Evolutionary conservation across 352 stramenopile genomes (phyloP).

Genomic region (Phytopythium litorale): DNA sequence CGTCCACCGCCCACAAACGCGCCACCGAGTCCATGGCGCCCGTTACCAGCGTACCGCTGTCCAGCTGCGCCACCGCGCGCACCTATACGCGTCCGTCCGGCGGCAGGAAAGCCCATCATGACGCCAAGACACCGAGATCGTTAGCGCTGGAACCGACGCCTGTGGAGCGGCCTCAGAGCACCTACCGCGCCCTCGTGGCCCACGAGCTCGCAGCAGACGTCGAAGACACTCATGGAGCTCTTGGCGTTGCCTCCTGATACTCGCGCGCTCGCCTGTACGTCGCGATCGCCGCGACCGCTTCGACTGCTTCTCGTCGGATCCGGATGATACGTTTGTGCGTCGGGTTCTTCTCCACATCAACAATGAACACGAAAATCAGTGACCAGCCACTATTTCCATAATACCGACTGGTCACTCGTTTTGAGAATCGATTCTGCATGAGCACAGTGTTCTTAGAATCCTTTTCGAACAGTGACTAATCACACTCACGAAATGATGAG

Average conservation of each 20-base stretch:
- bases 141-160: not conserved
- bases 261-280: no score
- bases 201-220: constrained; percentile 50
- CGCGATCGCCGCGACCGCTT: not conserved
- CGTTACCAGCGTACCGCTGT: constrained; percentile 54
- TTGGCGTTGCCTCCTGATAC: not conserved
- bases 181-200: constrained; percentile 76
- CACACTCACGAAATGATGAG: no score
- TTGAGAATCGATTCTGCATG: no score
- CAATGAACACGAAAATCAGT: no score
- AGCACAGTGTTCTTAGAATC: no score
- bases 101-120: not conserved
- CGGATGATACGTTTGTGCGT: not conserved
- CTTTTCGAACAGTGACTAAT: no score
- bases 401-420: no score
- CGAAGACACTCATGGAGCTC: constrained; percentile 16
- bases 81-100: constrained; percentile 24
- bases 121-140: not conserved
- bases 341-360: constrained; percentile 1
- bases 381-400: no score
- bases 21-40: constrained; percentile 76
- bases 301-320: not conserved
- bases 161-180: not conserved
- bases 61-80: constrained; percentile 47
- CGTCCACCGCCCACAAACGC: constrained; percentile 42